phyloP scores from a whole-genome alignment of 371 early-diverging fungal species.

The Encephalitozoon hellem region DNA sequence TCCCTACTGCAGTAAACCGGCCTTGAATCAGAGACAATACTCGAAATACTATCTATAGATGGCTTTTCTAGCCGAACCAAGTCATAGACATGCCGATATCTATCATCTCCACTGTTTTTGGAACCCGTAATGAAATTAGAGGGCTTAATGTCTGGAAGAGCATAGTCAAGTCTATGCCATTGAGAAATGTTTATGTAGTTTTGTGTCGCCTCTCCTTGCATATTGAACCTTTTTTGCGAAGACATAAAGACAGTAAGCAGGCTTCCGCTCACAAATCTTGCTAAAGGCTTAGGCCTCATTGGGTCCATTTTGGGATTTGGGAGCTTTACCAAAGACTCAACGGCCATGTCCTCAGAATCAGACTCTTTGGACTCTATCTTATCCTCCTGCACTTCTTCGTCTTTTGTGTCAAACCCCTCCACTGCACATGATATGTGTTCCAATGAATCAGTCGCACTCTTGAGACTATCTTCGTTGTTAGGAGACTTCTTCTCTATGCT shows the following conservation, averaged over 20 bases:
- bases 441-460: neutral
- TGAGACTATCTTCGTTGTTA: neutral
- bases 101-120: neutral
- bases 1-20: neutral
- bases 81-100: neutral
- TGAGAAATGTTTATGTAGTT: neutral
- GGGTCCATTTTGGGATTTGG: neutral
- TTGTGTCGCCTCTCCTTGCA: neutral
- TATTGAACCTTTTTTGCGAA: constrained; percentile 1
- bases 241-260: neutral
- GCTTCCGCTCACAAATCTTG: neutral
- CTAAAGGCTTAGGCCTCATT: constrained; percentile 5
- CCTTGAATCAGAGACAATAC: neutral
- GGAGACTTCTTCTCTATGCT: neutral
- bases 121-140: neutral
- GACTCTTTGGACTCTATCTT: neutral
- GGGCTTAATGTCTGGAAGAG: neutral
- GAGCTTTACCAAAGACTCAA: neutral
- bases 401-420: neutral
- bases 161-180: neutral
- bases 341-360: neutral
- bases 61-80: neutral
- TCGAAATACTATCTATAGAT: neutral
- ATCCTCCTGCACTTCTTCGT: neutral
- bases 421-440: neutral